A percentile compares a stretch with the other conserved stretches of the same genome.
These are phyloP conservation scores for Paraphaeosphaeria sporulosa DNA, from an alignment of 2,329 filamentous ascomycete species.

Conservation along the genomic window DNA sequence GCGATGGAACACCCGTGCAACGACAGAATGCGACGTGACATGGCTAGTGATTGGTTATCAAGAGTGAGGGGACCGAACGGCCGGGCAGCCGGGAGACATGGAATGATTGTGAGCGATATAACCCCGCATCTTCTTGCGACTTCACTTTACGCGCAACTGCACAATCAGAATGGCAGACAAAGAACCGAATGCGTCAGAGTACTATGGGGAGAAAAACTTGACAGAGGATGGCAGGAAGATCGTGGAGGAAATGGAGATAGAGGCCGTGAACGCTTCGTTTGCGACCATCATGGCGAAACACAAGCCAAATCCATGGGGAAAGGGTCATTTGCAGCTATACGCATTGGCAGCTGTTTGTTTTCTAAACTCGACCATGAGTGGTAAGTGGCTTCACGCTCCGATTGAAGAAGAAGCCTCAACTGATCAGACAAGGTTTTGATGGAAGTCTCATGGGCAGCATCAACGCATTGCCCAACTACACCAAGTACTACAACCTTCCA, in stretches of 20 bases:
- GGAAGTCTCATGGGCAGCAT: conserved; percentile 55
- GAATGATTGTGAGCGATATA: neutral
- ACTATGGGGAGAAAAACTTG: conserved; percentile 23
- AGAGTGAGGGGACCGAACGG: conserved; percentile 6
- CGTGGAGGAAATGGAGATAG: conserved; percentile 23
- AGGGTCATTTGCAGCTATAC: conserved; percentile 33
- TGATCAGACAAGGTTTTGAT: conserved; percentile 46
- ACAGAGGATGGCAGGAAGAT: conserved; percentile 29
- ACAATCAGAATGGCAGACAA: conserved; percentile 17
- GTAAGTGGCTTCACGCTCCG: conserved; percentile 23
- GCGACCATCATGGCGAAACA: conserved; percentile 31
- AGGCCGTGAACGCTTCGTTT: conserved; percentile 26
- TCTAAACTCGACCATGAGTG: conserved; percentile 51
- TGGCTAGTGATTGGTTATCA: conserved; percentile 19
- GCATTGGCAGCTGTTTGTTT: conserved; percentile 44
- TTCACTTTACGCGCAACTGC: conserved; percentile 15
- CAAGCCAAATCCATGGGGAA: conserved; percentile 34
- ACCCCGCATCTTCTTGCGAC: conserved; percentile 6
- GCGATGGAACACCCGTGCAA: conserved; percentile 14
- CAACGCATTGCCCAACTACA: conserved; percentile 55
- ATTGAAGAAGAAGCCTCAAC: neutral
- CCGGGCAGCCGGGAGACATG: conserved; percentile 2
- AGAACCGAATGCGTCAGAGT: conserved; percentile 12
- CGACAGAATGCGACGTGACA: conserved; percentile 26
- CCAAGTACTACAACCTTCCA: conserved; percentile 49